phyloP scores from a whole-genome alignment of 192 early-diverging fungal species.

The Linnemannia elongata region DNA sequence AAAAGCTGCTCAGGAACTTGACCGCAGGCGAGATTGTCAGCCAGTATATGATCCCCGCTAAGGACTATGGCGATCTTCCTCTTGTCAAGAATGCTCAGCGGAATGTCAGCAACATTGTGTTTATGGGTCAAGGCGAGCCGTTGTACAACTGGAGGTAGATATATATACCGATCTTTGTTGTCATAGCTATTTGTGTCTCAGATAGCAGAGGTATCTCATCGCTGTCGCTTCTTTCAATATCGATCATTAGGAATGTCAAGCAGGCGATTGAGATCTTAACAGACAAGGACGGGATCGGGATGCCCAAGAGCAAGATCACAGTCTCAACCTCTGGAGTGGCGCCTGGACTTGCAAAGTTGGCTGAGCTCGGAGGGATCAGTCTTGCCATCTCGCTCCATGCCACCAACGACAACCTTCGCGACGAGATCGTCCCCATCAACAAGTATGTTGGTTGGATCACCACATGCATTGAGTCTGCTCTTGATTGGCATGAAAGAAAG shows the following conservation, averaged over 20 bases:
- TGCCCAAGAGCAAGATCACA: conserved; percentile 84
- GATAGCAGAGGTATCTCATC: not conserved
- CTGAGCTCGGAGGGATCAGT: conserved; percentile 74
- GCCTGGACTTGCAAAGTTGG: conserved; percentile 83
- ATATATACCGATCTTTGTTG: conserved; percentile 32
- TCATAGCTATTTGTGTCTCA: not conserved
- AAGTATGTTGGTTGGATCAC: conserved; percentile 49
- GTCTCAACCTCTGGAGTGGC: conserved; percentile 89
- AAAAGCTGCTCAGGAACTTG: conserved; percentile 83
- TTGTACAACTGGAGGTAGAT: conserved; percentile 82
- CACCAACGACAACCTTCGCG: conserved; percentile 79
- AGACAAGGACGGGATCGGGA: conserved; percentile 65
- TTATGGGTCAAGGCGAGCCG: conserved; percentile 96
- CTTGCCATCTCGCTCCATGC: conserved; percentile 92
- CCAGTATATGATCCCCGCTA: conserved; percentile 77
- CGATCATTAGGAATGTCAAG: conserved; percentile 64
- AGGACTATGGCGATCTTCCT: conserved; percentile 74
- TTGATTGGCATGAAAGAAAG: not conserved
- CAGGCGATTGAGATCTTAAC: conserved; percentile 71
- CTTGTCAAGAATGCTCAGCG: conserved; percentile 57
- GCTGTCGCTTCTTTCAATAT: not conserved
- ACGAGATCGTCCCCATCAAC: conserved; percentile 88
- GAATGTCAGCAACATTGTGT: conserved; percentile 85
- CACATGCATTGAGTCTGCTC: not conserved
- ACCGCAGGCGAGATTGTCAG: conserved; percentile 78